A percentile compares a stretch with the other conserved stretches of the same genome.
Evolutionary conservation across 2,329 filamentous ascomycete genomes (phyloP).

Genomic region (Fusarium sp.): DNA sequence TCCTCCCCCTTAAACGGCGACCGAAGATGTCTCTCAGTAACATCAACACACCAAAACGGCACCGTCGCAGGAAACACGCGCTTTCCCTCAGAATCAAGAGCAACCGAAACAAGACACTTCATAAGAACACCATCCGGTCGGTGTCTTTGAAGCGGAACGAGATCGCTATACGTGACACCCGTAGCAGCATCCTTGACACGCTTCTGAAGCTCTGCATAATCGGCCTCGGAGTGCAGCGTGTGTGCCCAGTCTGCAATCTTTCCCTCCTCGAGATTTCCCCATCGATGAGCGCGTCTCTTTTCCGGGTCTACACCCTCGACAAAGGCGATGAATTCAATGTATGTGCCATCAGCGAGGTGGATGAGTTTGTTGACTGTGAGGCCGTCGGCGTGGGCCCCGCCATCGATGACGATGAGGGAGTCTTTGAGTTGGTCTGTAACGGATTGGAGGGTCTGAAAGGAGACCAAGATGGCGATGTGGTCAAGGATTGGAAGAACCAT

Average conservation of each 20-base stretch:
- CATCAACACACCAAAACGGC: slow-evolving; percentile 76
- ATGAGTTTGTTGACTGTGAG: slow-evolving; percentile 73
- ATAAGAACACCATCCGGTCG: slow-evolving; percentile 67
- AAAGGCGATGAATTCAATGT: slow-evolving; percentile 76
- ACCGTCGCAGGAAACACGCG: slow-evolving; percentile 60
- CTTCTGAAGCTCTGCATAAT: slow-evolving; percentile 54
- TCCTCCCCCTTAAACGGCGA: slow-evolving; percentile 59
- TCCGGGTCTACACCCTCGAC: slow-evolving; percentile 57
- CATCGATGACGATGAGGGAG: slow-evolving; percentile 69
- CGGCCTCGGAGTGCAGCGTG: slow-evolving; percentile 53
- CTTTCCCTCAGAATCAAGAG: slow-evolving; percentile 42
- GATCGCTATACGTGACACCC: slow-evolving; percentile 60
- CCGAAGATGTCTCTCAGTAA: slow-evolving; percentile 66
- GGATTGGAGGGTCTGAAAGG: slow-evolving; percentile 59
- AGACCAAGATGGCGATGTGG: slow-evolving; percentile 74
- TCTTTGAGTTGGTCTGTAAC: slow-evolving; percentile 64
- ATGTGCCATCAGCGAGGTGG: slow-evolving; percentile 72
- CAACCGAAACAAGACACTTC: slow-evolving; percentile 69
- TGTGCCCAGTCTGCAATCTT: slow-evolving; percentile 72
- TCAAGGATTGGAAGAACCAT: slow-evolving; percentile 59
- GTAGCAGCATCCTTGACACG: slow-evolving; percentile 49
- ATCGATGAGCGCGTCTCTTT: slow-evolving; percentile 64
- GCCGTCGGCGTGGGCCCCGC: slow-evolving; percentile 71
- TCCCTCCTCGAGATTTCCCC: slow-evolving; percentile 65
- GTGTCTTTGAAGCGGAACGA: slow-evolving; percentile 64